Evolutionary conservation across 441 rosid genomes (phyloP), one percentile per base, ranked within the genome.

Genomic region (Francoa sonchifolia): DNA sequence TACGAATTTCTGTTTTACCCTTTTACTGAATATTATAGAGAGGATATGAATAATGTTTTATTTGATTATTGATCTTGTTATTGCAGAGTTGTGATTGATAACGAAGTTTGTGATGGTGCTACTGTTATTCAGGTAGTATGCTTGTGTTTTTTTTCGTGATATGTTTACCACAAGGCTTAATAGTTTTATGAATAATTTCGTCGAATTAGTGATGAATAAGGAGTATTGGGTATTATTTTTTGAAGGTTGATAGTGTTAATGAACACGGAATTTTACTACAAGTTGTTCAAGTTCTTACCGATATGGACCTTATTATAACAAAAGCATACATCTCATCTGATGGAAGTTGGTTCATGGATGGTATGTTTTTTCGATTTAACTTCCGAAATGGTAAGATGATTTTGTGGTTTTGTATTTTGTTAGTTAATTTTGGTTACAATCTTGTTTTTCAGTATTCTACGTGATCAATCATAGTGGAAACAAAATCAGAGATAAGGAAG

Each of bases 341-440:
- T 66, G 86, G 95, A 32, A 79, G 83, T 42, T 89, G 97, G 97
- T 84, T 89, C 63, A 89, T 89, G 97, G 95, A 89, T 63, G 97
- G 97, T 84, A 56, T 44, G 52, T 11, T 9, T 19, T 27, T 3
- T 32, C 15, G 5, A 6, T 37, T 8, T 10, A 8, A 2, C 8
- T 44, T 41, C 1, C 1, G 14, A 11, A 49, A 13, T 34, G 14
- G 13, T 27, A 51, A 19, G 19, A 6, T 66, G 46, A 57, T 52
- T 43, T 48, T 60, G 10, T 40, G 19, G 20, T 35, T 52, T 8
- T 38, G 34, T 10, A 30, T 10, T n/a, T 9, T 5, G 10, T 6
- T 22, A 9, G 12, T 29, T 39, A n/a, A n/a, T n/a, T n/a, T n/a
- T n/a, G n/a, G n/a, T n/a, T n/a, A n/a, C n/a, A n/a, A n/a, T n/a